Evolutionary conservation across 257 asterid genomes (phyloP), one percentile per base, ranked within the genome.

Genomic region (Gentiana dahurica): DNA sequence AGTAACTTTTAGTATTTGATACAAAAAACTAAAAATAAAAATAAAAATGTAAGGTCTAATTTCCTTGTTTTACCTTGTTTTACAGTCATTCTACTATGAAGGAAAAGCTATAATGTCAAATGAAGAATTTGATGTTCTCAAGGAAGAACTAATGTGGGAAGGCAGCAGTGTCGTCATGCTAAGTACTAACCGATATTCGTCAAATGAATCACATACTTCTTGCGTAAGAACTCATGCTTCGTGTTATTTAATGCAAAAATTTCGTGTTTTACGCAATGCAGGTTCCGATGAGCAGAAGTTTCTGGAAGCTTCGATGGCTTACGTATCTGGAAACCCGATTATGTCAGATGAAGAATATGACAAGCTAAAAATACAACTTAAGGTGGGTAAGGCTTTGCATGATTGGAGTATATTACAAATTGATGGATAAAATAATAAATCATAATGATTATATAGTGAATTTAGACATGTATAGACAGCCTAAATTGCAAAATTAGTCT

Each of bases 81-180:
- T 55, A 36, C 84, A 92, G 97, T 59, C 99, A 10, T 92, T 92
- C 78, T 92, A 92, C 58, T 92, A 92, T 63, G 99, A 92, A 71
- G 99, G 99, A 58, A 88, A 92, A 75, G 81, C 99, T 57, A 76
- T 80, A 68, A 92, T 92, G 99, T 85, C 99, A 3, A 92, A 92
- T 60, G 99, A 92, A 65, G 99, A 92, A 60, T 92, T 92, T 62
- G 99, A 92, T 74, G 85, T 83, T 71, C 97, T 92, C 57, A 88
- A 92, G 76, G 99, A 88, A 83, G 99, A 92, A 78, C 75, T 92
- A 24, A 92, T 88, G 99, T 92, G 99, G 99, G 99, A 92, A 73
- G 99, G 99, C 54, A 92, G 99, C 87, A 92, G 99, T 32, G 97
- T 92, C 49, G 99, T 88, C 36, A 92, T 92, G 99, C 95, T 92